phyloP scores from a whole-genome alignment of 2,329 filamentous ascomycete genomes.

The Zymoseptoria tritici region DNA sequence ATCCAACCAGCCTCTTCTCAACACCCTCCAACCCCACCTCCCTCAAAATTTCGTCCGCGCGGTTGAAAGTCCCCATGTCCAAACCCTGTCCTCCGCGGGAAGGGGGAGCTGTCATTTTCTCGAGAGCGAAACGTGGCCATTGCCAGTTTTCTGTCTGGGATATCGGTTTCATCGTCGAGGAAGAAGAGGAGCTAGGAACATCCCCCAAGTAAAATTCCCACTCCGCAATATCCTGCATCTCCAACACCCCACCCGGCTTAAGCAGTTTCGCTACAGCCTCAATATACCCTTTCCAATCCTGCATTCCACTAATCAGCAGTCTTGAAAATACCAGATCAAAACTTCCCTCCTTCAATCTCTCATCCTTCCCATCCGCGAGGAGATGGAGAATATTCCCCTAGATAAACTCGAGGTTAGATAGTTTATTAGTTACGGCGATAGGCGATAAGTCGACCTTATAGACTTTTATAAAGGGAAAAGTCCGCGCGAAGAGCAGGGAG shows the following conservation, averaged over 20 bases:
- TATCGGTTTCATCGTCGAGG: too few relatives aligned
- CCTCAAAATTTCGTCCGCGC: background rate
- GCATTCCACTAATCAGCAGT: constrained; percentile 2
- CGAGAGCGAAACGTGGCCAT: background rate
- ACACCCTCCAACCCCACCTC: background rate
- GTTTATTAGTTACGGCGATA: constrained; percentile 11
- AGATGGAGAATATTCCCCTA: constrained; percentile 4
- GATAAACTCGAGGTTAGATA: constrained; percentile 7
- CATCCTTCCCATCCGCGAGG: background rate
- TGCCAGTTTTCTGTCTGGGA: background rate
- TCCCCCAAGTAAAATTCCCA: background rate
- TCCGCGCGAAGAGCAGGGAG: background rate
- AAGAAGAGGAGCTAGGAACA: too few relatives aligned
- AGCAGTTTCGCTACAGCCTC: constrained; percentile 2
- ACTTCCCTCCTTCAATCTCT: background rate
- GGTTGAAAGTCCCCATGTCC: background rate
- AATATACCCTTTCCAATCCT: constrained; percentile 7
- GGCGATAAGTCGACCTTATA: background rate
- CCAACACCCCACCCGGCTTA: constrained; percentile 3
- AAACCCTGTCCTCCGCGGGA: background rate
- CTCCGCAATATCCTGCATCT: constrained; percentile 2
- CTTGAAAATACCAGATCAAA: constrained; percentile 6
- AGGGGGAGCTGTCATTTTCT: background rate
- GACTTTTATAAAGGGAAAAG: background rate
- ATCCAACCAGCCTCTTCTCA: background rate